These are phyloP conservation scores for Piromyces finnis DNA, from an alignment of 192 early-diverging fungal genomes.

Conservation along the genomic window DNA sequence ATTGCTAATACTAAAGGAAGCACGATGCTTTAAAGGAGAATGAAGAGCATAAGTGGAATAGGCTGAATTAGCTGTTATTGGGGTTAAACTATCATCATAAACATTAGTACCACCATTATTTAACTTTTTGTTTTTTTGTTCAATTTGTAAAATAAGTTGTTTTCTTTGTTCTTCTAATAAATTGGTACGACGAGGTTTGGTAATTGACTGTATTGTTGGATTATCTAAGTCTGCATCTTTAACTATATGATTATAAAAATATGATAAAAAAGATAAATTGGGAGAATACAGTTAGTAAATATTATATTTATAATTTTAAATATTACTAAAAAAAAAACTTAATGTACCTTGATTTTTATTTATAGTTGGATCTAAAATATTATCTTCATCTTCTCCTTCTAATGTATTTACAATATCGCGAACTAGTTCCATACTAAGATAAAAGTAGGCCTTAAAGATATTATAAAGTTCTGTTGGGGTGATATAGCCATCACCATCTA, in stretches of 20 bases:
- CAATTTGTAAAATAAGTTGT: background rate
- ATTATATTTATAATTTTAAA: background rate
- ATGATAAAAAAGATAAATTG: too few species aligned
- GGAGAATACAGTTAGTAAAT: background rate
- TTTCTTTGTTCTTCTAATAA: background rate
- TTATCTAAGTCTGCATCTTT: background rate
- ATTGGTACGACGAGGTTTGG: background rate
- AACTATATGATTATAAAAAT: background rate
- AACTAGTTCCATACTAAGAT: conserved; percentile 75
- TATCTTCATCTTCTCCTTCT: conserved; percentile 73
- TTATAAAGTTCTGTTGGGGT: conserved; percentile 63
- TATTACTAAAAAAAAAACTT: too few species aligned
- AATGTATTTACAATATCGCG: conserved; percentile 66
- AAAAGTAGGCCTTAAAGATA: conserved; percentile 87
- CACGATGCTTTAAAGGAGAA: conserved; percentile 9
- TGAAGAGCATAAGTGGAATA: background rate
- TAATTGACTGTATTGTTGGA: background rate
- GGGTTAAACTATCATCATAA: too few species aligned
- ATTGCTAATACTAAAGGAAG: background rate
- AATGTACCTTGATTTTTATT: background rate
- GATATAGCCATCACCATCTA: conserved; percentile 70
- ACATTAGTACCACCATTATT: background rate
- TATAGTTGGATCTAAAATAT: background rate
- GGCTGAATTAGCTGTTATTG: background rate
- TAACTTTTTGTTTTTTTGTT: background rate